Conservation (phyloP, 495 filamentous ascomycete species). For the Xylaria cubensis region DNA sequence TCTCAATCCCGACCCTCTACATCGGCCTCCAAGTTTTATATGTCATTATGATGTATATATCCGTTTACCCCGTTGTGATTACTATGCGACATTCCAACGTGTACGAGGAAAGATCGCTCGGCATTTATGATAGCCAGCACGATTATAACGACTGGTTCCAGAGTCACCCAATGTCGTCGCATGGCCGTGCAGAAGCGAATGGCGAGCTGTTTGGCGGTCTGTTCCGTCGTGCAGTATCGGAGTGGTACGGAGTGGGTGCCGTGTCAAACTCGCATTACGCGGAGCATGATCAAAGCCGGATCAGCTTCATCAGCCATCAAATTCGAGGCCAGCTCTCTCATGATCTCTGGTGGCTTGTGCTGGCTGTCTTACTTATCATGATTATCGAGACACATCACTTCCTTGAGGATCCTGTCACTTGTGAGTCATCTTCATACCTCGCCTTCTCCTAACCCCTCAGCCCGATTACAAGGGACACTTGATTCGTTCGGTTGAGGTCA, state of each 20-base stretch:
- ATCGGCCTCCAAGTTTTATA: constrained; percentile 81
- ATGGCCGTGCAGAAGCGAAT: constrained; percentile 34
- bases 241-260: constrained; percentile 49
- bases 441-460: background rate
- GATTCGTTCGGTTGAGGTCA: background rate
- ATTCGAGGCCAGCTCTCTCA: constrained; percentile 82
- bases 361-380: constrained; percentile 75
- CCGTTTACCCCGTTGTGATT: constrained; percentile 77
- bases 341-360: constrained; percentile 85
- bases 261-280: constrained; percentile 28
- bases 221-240: constrained; percentile 41
- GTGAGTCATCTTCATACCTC: constrained; percentile 30
- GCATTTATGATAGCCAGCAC: constrained; percentile 58
- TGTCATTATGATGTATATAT: constrained; percentile 94
- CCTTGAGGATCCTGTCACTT: constrained; percentile 68
- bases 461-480: background rate
- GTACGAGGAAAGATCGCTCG: constrained; percentile 71
- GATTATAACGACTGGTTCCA: constrained; percentile 47
- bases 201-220: constrained; percentile 35
- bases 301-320: constrained; percentile 66
- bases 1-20: constrained; percentile 71
- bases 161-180: constrained; percentile 31
- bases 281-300: constrained; percentile 40
- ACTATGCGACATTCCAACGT: constrained; percentile 70
- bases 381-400: constrained; percentile 75